A percentile compares a stretch with the other conserved stretches of the same genome.
phyloP scores from a whole-genome alignment of 2,329 filamentous ascomycete species.

The Juglanconis sp. region DNA sequence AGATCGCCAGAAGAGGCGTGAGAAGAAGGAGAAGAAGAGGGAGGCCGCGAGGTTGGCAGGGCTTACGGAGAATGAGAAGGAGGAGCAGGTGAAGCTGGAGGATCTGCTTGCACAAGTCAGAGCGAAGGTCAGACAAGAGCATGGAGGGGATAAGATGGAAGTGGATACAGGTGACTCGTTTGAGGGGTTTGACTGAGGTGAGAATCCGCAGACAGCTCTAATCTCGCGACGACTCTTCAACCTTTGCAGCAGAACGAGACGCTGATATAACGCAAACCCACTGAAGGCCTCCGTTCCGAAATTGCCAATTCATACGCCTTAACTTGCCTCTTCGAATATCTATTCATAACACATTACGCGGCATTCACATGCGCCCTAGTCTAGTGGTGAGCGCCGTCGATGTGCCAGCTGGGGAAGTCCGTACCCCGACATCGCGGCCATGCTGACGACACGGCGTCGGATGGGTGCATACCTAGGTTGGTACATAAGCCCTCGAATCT shows the following conservation, averaged over 20 bases:
- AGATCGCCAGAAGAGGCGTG: conserved; percentile 41
- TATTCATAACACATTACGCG: too few species aligned
- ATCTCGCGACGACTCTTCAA: too few species aligned
- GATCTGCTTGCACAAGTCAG: conserved; percentile 64
- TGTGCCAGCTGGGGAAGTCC: not conserved
- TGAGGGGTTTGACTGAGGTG: conserved; percentile 49
- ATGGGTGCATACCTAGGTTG: not conserved
- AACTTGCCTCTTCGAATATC: too few species aligned
- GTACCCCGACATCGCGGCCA: not conserved
- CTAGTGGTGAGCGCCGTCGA: not conserved
- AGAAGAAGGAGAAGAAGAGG: conserved; percentile 36
- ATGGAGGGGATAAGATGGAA: conserved; percentile 33
- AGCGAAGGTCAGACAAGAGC: conserved; percentile 47
- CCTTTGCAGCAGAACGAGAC: too few species aligned
- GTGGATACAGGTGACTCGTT: conserved; percentile 44
- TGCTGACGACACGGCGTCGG: not conserved
- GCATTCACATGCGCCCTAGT: not conserved
- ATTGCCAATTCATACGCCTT: too few species aligned
- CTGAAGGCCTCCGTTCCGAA: too few species aligned
- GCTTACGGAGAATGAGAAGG: conserved; percentile 70
- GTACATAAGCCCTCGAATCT: not conserved
- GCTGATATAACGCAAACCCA: too few species aligned
- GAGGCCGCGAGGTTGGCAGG: conserved; percentile 60
- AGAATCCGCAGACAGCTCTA: too few species aligned
- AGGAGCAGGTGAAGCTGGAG: conserved; percentile 60